Base-by-base conservation (phyloP, 2,329 filamentous ascomycete genomes). In the Truncatella angustata region DNA sequence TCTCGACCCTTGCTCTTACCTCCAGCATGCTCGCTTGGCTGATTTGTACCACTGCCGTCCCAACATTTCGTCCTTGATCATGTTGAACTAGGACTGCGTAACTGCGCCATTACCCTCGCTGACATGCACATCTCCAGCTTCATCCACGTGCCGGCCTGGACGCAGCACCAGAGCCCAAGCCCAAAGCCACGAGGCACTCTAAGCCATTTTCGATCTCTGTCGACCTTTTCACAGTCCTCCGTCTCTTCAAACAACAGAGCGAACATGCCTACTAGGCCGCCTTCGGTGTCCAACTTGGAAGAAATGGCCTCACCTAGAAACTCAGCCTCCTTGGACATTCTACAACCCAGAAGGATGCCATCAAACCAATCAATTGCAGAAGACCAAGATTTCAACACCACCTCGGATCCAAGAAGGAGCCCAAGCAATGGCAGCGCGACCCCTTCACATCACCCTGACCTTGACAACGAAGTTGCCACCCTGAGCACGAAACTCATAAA, bases 401-500 rank as follows among this genome's bases (percentile, higher is more conserved):
- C 90, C 48, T 86, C 86, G 35, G 84, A 86, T 61, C 84, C 84
- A 12, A 75, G 84, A 58, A 81, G 73, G 60, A 79, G 75, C 49
- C 73, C 79, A 7, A 68, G 72, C 5, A 67, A 66, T 45, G 58
- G 63, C 34, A 55, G 65, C 53, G 54, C 63, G 36, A 68, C 62
- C 39, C 66, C 71, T 1, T 62, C 64, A 5, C 77, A 75, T 40
- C 79, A 83, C 55, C 79, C 80, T 4, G 82, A 83, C 52, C 71
- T 85, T 20, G 79, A 79, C 58, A 75, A 81, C 53, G 94, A 97
- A 71, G 90, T 99, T 24, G 90, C 93, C 6, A 85, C 90, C 5
- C 77, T 99, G 28, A 97, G 91, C 72, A 93, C 91, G 45, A 99
- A 99, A 70, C 84, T 99, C 57, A 93, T 99, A 62, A 93, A 94